Base-by-base conservation (phyloP, 75 land plant genomes). In the Cunninghamia lanceolata region DNA sequence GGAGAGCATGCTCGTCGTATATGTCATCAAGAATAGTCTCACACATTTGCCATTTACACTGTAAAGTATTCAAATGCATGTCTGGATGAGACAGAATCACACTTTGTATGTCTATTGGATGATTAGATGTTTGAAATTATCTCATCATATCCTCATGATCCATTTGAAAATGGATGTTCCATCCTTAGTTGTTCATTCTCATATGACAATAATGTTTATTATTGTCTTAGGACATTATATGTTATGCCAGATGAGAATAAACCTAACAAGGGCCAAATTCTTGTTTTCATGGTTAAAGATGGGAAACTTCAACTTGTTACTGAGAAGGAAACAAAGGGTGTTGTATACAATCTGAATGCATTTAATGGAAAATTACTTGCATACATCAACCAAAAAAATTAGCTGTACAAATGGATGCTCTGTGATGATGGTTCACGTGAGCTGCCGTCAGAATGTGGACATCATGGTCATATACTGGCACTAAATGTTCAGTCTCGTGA, bases 321-420 rank as follows among this genome's bases (percentile, higher is more conserved):
- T n/a, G n/a, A n/a, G n/a, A n/a, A n/a, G n/a, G n/a, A 98, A 90
- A 95, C 99, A 15, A 98, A 98, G 88, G 99, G 99, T 30, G 94
- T 99, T 54, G 99, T 98, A 14, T 98, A 98, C 82, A 96, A 95
- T 32, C 88, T 98, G 78, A 98, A 96, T 90, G 93, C 99, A 25
- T 98, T 98, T 86, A 96, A 95, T 88, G 99, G 99, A 34, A 98
- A 98, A 88, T 87, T 98, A 70, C 94, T 98, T 50, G 99, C 99
- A 85, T 99, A 94, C 38, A 98, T 98, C 59, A 98, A 98, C 86
- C 99, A 98, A 74, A 98, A 98, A 79, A 98, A 96, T 82, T 96
- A 96, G 79, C 83, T 98, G 28, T 98, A 95, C 84, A 96, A 95
- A 87, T 98, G 99, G 99, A 93, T 92, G 89, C 93, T 94, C 14